These are phyloP conservation scores for Pseudogymnoascus sp. DNA, from an alignment of 2,329 filamentous ascomycete genomes.

Conservation along the genomic window DNA sequence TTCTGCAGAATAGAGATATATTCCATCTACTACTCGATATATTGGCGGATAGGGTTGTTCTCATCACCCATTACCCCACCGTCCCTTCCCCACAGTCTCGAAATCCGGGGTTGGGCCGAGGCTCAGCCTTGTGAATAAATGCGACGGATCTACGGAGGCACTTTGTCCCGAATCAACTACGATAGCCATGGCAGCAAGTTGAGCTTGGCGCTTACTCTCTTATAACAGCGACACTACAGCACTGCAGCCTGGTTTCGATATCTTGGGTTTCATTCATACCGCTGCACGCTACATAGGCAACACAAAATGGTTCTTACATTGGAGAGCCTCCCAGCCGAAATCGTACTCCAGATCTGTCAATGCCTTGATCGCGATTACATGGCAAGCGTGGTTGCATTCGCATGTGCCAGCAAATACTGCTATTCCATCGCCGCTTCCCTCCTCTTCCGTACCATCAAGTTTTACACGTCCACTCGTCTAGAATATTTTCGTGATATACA, in stretches of 20 bases:
- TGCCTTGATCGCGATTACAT: not conserved
- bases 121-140: not conserved
- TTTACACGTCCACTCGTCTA: not conserved
- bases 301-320: not conserved
- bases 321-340: not conserved
- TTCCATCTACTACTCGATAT: not conserved
- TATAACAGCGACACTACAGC: no score
- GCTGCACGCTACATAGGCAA: no score
- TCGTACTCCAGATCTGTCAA: not conserved
- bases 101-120: not conserved
- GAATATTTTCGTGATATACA: not conserved
- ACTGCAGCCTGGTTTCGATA: no score
- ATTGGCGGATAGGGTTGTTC: not conserved
- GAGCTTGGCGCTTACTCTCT: no score
- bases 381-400: not conserved
- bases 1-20: not conserved
- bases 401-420: not conserved
- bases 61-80: not conserved
- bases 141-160: no score
- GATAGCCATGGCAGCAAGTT: no score
- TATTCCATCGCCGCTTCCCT: not conserved
- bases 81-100: not conserved
- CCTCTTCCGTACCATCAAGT: not conserved
- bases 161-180: no score
- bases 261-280: no score